These are phyloP conservation scores for Boletus sp. DNA, from an alignment of 768 basidiomycete species.

Conservation along the genomic window DNA sequence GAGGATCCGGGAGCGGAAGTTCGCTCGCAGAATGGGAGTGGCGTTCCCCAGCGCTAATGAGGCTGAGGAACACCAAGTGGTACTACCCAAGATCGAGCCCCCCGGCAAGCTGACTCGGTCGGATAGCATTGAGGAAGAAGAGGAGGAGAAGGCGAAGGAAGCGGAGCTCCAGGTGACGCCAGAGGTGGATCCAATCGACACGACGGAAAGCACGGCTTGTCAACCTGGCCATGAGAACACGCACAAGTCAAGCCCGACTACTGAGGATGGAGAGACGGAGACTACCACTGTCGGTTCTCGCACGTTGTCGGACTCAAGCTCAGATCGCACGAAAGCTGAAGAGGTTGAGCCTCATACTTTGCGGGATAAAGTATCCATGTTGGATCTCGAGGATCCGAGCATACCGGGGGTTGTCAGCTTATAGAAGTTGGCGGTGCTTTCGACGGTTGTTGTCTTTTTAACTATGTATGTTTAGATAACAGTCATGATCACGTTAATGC, in stretches of 20 bases:
- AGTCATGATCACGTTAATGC: slow-evolving; percentile 4
- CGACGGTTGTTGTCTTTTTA: slow-evolving; percentile 9
- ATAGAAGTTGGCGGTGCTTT: slow-evolving; percentile 2
- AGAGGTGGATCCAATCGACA: not conserved
- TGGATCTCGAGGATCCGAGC: slow-evolving; percentile 28
- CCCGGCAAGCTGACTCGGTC: slow-evolving; percentile 28
- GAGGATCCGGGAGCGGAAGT: slow-evolving; percentile 32
- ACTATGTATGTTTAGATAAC: slow-evolving; percentile 27
- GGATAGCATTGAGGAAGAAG: slow-evolving; percentile 33
- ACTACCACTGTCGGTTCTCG: slow-evolving; percentile 20
- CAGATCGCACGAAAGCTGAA: slow-evolving; percentile 27
- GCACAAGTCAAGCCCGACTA: slow-evolving; percentile 1
- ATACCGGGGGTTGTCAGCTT: slow-evolving; percentile 15
- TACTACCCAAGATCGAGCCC: slow-evolving; percentile 19
- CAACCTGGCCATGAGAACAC: slow-evolving; percentile 5
- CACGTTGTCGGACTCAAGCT: slow-evolving; percentile 29
- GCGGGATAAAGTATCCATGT: slow-evolving; percentile 25
- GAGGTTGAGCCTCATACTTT: slow-evolving; percentile 26
- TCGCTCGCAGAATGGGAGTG: slow-evolving; percentile 32
- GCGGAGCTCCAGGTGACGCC: slow-evolving; percentile 3
- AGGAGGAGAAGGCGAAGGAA: slow-evolving; percentile 26
- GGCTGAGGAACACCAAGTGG: slow-evolving; percentile 15
- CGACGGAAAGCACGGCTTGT: not conserved
- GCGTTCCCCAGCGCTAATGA: slow-evolving; percentile 13
- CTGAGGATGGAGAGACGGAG: slow-evolving; percentile 23